Evolutionary conservation across 345 rosid genomes (phyloP), one percentile per base, ranked within the genome.

Genomic region (Lepidium didymum): DNA sequence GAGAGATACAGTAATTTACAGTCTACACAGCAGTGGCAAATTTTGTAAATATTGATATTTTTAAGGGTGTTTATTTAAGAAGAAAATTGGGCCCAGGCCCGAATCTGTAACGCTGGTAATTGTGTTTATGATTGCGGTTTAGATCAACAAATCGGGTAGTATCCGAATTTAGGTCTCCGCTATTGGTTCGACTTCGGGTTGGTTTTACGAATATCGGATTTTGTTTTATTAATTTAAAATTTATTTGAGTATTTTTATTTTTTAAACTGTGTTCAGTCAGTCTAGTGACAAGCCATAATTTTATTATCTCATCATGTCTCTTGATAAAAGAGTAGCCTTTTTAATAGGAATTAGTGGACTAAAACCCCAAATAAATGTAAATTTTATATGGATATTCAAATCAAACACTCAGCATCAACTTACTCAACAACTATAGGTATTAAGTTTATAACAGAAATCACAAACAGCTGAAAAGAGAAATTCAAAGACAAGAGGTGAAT

Each of bases 1-100:
- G 71, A 65, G 41, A 8, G 18, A 44, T 7, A 46, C 50, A 58
- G 52, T 63, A 64, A 36, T 27, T 59, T 49, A 15, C 63, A 72
- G 71, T 41, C 57, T 27, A 60, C 35, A 16, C 4, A 12, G 65
- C 35, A 74, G 74, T 80, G 83, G 79, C 73, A 74, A 2, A n/a
- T 40, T 67, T 70, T 29, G 83, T 77, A 70, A 80, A 38, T 74
- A 67, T 21, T 0, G 3, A 0, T 1, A 1, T 14, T 8, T 40
- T 3, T 0, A 1, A 56, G 70, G 76, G 70, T n/a, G 5, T 11
- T 13, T 56, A 1, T 40, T 12, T 1, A 37, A 18, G 13, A 46
- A 18, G 11, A 42, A 9, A 45, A 16, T 8, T 7, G 50, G 23
- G 50, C 50, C 23, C 25, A 27, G 42, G 65, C 59, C 67, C 50